These are phyloP conservation scores for Fomitopsis palustris DNA, from an alignment of 1,284 basidiomycete species.

Conservation along the genomic window DNA sequence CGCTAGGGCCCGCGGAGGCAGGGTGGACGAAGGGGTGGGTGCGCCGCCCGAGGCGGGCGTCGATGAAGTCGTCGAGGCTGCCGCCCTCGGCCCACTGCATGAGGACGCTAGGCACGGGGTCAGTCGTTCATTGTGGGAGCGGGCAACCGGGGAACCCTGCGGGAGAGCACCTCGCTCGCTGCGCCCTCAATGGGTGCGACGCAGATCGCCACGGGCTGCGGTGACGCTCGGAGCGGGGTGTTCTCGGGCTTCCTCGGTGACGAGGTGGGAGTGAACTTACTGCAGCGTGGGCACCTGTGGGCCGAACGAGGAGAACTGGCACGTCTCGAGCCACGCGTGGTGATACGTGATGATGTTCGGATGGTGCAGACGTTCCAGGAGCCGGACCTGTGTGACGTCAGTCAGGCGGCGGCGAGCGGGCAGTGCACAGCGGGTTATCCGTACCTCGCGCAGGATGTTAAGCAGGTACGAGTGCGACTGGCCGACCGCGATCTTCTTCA, in stretches of 20 bases:
- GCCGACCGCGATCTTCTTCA: conserved; percentile 95
- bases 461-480: conserved; percentile 82
- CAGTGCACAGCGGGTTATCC: conserved; percentile 9
- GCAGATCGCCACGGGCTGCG: neutral
- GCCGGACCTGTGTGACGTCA: conserved; percentile 51
- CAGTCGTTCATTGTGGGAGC: conserved; percentile 1
- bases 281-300: conserved; percentile 81
- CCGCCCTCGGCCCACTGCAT: conserved; percentile 96
- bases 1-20: conserved; percentile 6
- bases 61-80: conserved; percentile 78
- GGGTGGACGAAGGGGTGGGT: conserved; percentile 9
- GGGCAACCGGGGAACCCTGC: neutral
- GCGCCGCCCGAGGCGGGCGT: conserved; percentile 58
- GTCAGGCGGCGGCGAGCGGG: neutral
- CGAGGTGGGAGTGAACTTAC: conserved; percentile 34
- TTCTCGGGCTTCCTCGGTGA: neutral
- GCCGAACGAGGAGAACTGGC: conserved; percentile 82
- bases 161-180: too few relatives aligned
- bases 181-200: too few relatives aligned
- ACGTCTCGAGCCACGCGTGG: conserved; percentile 89
- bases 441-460: conserved; percentile 75
- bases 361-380: conserved; percentile 85
- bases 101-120: conserved; percentile 52
- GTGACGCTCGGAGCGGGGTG: conserved; percentile 1
- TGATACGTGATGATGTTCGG: conserved; percentile 94